Percentiles rank a stretch among this genome's conserved stretches.
Evolutionary conservation across 73 alveolate species (phyloP).

Genomic region (Paramecium octaurelia): DNA sequence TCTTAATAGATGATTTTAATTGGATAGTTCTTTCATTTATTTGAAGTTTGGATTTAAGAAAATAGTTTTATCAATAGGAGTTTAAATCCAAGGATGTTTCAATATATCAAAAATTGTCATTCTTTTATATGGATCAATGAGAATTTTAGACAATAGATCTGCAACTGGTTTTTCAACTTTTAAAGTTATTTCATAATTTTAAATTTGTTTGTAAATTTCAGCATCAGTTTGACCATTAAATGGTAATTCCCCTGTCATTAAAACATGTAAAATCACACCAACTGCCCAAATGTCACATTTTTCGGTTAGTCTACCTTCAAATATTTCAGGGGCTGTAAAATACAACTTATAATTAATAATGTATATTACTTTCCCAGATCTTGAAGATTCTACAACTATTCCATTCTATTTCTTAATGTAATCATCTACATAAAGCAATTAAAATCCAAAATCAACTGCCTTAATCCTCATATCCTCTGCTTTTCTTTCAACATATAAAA

Average conservation of each 20-base stretch:
- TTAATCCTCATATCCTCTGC: constrained; percentile 7
- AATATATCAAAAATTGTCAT: background rate
- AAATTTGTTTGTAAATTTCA: background rate
- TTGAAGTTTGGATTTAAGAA: constrained; percentile 2
- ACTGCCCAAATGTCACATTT: constrained; percentile 52
- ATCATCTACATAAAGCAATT: constrained; percentile 33
- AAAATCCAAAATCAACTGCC: constrained; percentile 37
- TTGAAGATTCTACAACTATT: background rate
- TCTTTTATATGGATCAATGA: background rate
- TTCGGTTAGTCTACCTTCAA: constrained; percentile 39
- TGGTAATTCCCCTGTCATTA: constrained; percentile 33
- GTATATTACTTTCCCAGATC: background rate
- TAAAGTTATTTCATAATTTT: background rate
- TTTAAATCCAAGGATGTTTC: constrained; percentile 30
- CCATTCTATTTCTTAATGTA: constrained; percentile 18
- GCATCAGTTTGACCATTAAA: constrained; percentile 11
- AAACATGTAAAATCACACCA: constrained; percentile 37
- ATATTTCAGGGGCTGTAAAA: constrained; percentile 69
- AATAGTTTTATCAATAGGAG: background rate
- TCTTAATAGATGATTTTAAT: background rate
- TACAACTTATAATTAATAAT: constrained; percentile 37
- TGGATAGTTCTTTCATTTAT: constrained; percentile 10
- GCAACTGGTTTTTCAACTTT: background rate
- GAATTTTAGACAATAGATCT: background rate
- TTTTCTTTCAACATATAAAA: background rate